Conservation (phyloP, 306 rosid genomes). For the Luffa acutangula region DNA sequence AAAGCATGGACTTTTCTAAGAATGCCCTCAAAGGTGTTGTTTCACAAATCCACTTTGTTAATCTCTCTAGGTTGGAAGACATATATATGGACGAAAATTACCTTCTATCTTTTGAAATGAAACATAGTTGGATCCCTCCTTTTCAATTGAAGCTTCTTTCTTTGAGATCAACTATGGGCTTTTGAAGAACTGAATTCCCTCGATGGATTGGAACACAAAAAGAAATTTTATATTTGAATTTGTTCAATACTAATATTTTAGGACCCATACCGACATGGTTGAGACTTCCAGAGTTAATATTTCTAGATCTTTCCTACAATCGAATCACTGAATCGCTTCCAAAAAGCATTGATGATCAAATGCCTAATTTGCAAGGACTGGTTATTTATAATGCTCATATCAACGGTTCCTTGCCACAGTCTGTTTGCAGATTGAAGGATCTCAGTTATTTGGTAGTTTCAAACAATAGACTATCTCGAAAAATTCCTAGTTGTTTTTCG, state of each 20-base stretch:
- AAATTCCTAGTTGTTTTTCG: not conserved
- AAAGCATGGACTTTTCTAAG: not conserved
- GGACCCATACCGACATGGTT: not conserved
- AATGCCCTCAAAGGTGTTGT: not conserved
- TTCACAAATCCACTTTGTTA: slow-evolving; percentile 8
- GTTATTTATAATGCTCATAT: not conserved
- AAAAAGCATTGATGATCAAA: not conserved
- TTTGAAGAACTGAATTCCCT: not conserved
- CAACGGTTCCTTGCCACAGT: not conserved
- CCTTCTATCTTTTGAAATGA: not conserved
- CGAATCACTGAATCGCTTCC: not conserved
- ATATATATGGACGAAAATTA: not conserved
- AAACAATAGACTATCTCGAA: not conserved
- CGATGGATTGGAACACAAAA: not conserved
- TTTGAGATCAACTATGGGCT: not conserved
- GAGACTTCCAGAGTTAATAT: not conserved
- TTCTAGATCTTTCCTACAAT: not conserved
- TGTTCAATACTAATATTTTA: not conserved
- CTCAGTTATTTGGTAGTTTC: not conserved
- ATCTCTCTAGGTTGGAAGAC: slow-evolving; percentile 1
- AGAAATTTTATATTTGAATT: not conserved
- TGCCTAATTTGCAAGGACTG: not conserved
- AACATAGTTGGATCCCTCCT: not conserved
- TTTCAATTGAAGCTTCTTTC: not conserved
- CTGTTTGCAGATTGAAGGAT: not conserved